phyloP scores from a whole-genome alignment of 78 protist species.

The Chrysochromulina parva region DNA sequence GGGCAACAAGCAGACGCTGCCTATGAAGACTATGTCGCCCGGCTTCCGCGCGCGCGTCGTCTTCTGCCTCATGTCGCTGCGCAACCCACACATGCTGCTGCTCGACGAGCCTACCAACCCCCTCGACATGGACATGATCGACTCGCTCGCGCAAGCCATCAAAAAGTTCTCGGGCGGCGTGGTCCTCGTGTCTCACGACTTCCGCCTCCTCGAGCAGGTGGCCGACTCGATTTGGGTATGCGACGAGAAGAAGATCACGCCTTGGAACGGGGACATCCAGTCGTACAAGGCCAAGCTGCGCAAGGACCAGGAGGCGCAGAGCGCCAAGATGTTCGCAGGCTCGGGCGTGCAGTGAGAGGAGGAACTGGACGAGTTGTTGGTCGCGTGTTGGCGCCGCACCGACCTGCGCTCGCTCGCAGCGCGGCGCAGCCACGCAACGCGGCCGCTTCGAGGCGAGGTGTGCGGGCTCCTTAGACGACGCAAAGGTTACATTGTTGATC shows the following conservation, averaged over 20 bases:
- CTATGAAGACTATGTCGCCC: conserved; percentile 37
- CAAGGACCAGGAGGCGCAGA: not conserved
- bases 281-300: not conserved
- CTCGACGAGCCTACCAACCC: conserved; percentile 94
- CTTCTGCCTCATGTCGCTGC: conserved; percentile 53
- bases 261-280: not conserved
- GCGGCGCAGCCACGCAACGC: too few relatives aligned
- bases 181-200: conserved; percentile 70
- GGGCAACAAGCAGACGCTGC: conserved; percentile 53
- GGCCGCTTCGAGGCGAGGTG: too few relatives aligned
- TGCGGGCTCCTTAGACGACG: too few relatives aligned
- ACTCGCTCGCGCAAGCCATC: conserved; percentile 82
- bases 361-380: too few relatives aligned
- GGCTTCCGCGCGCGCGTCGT: conserved; percentile 82
- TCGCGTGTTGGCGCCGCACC: too few relatives aligned
- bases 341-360: too few relatives aligned
- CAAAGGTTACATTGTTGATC: too few relatives aligned
- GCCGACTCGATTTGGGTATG: conserved; percentile 48
- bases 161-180: conserved; percentile 82
- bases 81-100: conserved; percentile 10
- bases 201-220: conserved; percentile 40
- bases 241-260: conserved; percentile 41
- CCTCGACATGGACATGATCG: conserved; percentile 79
- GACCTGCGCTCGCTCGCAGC: too few relatives aligned
- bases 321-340: not conserved